These are phyloP conservation scores for Neofusicoccum sp. DNA, from an alignment of 2,329 filamentous ascomycete genomes.

Conservation along the genomic window DNA sequence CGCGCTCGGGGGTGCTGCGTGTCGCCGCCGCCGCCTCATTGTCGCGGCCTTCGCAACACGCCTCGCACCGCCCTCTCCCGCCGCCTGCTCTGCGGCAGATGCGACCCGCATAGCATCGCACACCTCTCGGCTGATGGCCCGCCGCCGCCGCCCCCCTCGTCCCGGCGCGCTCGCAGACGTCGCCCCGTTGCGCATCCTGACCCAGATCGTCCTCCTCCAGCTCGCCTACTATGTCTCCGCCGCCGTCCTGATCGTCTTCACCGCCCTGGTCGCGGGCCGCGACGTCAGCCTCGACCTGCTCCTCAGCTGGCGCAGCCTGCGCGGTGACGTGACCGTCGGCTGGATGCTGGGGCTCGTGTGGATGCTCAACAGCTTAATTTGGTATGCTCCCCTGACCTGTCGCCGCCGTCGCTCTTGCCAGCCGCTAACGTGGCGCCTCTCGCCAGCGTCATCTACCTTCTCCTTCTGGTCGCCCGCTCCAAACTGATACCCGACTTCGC, in stretches of 20 bases:
- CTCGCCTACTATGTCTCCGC: constrained; percentile 63
- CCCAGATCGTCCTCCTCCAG: constrained; percentile 65
- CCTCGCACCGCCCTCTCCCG: not conserved
- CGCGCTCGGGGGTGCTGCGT: constrained; percentile 11
- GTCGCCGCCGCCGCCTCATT: constrained; percentile 5
- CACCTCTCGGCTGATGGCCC: constrained; percentile 45
- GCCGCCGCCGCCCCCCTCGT: constrained; percentile 61
- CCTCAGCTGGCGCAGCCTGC: constrained; percentile 61
- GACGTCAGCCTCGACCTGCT: constrained; percentile 59
- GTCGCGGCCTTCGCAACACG: not conserved
- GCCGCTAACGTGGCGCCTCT: constrained; percentile 7
- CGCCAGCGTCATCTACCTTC: constrained; percentile 74
- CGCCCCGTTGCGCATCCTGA: constrained; percentile 64
- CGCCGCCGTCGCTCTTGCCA: not conserved
- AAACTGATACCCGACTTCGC: constrained; percentile 96
- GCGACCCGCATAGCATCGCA: constrained; percentile 3
- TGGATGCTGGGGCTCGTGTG: constrained; percentile 69
- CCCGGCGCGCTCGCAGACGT: constrained; percentile 66
- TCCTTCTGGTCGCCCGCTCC: constrained; percentile 79
- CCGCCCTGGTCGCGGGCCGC: constrained; percentile 63
- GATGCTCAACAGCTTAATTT: constrained; percentile 63
- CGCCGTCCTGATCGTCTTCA: constrained; percentile 64
- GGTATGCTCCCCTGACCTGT: constrained; percentile 47
- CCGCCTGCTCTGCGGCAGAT: constrained; percentile 8
- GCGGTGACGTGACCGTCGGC: constrained; percentile 67